Evolutionary conservation across 169 alveolate species (phyloP), one percentile per base, ranked within the genome.

Genomic region (Plasmodium adleri): DNA sequence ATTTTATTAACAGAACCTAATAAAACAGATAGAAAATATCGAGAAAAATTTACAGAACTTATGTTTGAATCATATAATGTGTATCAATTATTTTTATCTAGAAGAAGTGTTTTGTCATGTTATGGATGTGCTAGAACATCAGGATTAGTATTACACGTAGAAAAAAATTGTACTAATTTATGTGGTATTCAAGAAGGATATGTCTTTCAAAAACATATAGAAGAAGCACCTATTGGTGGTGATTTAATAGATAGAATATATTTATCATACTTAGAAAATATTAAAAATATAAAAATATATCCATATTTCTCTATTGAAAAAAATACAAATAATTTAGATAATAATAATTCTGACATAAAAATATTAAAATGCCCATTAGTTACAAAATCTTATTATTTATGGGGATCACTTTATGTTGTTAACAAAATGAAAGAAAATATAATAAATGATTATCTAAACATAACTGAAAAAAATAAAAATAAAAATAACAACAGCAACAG

Each of bases 141-240:
- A 45, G 95, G 93, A 12, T 70, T 92, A 15, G 95, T 93, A 9
- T 93, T 93, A 20, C 91, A 92, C 73, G 93, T 93, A n/a, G 96
- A 94, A 59, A 94, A 93, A 64, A 74, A 94, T 49, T 93, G 95
- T 64, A 91, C 93, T 12, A 93, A 88, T 50, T 88, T 93, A 43
- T 56, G 95, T 24, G 94, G 93, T 26, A 92, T 93, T 7, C 83
- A 89, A 24, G 96, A 93, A 56, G 96, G 96, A 9, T 93, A 66
- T 74, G 90, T 92, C 7, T 60, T 92, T 74, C 96, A 91, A 78
- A 93, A 93, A 64, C 80, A 88, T 26, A 86, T 74, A n/a, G 76
- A 72, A 39, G 95, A 93, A 76, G 93, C 86, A 24, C 95, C 96
- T 20, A 88, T 92, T 72, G 96, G 95, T n/a, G 96, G 96, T 8